Percentiles rank a stretch among this genome's conserved stretches.
Evolutionary conservation across 495 filamentous ascomycete species (phyloP).

Genomic region (Penicillium subrubescens): DNA sequence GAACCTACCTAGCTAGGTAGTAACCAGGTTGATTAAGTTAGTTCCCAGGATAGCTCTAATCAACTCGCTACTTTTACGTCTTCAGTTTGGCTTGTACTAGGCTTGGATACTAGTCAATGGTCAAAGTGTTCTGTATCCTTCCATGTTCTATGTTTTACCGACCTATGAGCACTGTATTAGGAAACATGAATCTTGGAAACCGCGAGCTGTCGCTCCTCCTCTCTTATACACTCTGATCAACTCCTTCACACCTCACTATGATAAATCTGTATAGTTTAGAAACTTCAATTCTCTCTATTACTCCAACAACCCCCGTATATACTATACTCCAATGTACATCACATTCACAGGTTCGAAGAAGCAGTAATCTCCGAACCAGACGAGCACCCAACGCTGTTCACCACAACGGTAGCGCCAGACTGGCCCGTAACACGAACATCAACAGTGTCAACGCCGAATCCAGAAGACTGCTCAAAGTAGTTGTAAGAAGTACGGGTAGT

Average conservation of each 20-base stretch:
- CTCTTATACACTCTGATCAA: too few species aligned
- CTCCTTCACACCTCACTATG: neutral
- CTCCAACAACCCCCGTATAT: neutral
- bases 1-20: too few species aligned
- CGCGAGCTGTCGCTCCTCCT: too few species aligned
- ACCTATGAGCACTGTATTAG: too few species aligned
- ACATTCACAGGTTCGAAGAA: conserved; percentile 29
- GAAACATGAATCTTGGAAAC: too few species aligned
- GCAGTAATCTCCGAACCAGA: conserved; percentile 29
- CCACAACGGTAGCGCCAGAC: conserved; percentile 42
- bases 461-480: conserved; percentile 58
- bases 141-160: too few species aligned
- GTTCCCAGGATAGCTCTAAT: too few species aligned
- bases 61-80: neutral
- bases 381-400: conserved; percentile 29
- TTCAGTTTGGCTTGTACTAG: too few species aligned
- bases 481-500: conserved; percentile 57
- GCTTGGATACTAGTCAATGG: too few species aligned
- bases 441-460: conserved; percentile 54
- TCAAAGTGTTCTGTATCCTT: too few species aligned
- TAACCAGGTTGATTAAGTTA: too few species aligned
- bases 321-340: neutral
- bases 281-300: neutral
- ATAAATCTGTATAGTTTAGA: neutral
- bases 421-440: conserved; percentile 55